phyloP scores from a whole-genome alignment of 2,329 filamentous ascomycete genomes.

The Chaetothyriales sp. region DNA sequence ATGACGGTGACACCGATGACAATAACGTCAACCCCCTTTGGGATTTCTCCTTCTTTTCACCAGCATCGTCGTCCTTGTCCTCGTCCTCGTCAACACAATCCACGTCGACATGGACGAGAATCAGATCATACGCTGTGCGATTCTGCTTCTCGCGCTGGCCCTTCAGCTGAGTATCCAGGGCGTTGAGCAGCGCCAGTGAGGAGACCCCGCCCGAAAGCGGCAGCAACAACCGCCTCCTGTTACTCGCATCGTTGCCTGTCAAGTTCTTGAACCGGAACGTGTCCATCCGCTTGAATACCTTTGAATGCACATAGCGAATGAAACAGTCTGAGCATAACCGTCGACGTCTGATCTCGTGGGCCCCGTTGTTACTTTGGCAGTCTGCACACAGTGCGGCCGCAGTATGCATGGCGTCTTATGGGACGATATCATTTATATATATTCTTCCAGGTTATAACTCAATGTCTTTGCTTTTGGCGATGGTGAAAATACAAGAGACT shows the following conservation, averaged over 20 bases:
- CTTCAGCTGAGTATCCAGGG: slow-evolving; percentile 55
- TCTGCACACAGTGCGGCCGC: not conserved
- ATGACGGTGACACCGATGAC: not conserved
- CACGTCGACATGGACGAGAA: slow-evolving; percentile 26
- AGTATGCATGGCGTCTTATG: not conserved
- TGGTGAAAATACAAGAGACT: too few relatives aligned
- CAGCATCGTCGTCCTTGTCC: too few relatives aligned
- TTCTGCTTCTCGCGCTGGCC: slow-evolving; percentile 47
- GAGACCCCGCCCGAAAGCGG: slow-evolving; percentile 73
- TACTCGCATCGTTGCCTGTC: slow-evolving; percentile 22
- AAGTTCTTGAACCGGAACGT: slow-evolving; percentile 38
- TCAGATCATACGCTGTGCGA: slow-evolving; percentile 51
- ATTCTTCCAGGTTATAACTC: too few relatives aligned
- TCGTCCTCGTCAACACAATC: slow-evolving; percentile 14
- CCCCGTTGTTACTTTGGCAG: not conserved
- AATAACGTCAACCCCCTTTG: slow-evolving; percentile 43
- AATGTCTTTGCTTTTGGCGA: too few relatives aligned
- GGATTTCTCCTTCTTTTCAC: slow-evolving; percentile 32
- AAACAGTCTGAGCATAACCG: slow-evolving; percentile 58
- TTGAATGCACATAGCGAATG: slow-evolving; percentile 58
- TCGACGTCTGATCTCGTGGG: slow-evolving; percentile 39
- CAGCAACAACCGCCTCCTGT: slow-evolving; percentile 47
- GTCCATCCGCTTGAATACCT: slow-evolving; percentile 65
- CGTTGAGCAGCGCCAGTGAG: slow-evolving; percentile 60
- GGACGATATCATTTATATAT: too few relatives aligned